These are phyloP conservation scores for Steccherinum ochraceum DNA, from an alignment of 768 basidiomycete species.

Conservation along the genomic window DNA sequence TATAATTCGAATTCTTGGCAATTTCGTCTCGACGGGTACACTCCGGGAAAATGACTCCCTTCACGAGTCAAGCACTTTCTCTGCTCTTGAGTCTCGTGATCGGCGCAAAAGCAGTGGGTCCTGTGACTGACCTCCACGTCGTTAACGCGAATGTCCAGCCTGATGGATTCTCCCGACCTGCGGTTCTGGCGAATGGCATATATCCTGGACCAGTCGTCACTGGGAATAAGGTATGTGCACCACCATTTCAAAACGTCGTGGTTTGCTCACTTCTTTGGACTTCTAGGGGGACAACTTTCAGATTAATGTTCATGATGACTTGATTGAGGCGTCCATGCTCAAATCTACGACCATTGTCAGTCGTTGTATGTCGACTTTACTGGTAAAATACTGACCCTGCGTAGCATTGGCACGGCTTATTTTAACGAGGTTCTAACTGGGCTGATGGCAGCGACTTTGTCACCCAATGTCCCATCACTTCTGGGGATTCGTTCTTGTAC, in stretches of 20 bases:
- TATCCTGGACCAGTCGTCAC: slow-evolving; percentile 15
- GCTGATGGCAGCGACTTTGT: slow-evolving; percentile 37
- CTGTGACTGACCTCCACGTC: slow-evolving; percentile 13
- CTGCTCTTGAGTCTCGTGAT: background rate
- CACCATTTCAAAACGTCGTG: background rate
- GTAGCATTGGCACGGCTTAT: slow-evolving; percentile 53
- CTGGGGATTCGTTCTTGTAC: slow-evolving; percentile 37
- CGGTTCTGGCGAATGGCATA: slow-evolving; percentile 11
- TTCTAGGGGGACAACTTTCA: slow-evolving; percentile 29
- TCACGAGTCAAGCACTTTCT: background rate
- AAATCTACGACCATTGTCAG: slow-evolving; percentile 45
- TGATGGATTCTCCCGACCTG: slow-evolving; percentile 21
- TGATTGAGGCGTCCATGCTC: slow-evolving; percentile 41
- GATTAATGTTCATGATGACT: slow-evolving; percentile 39
- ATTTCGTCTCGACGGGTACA: background rate
- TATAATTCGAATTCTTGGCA: background rate
- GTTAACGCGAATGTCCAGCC: slow-evolving; percentile 17
- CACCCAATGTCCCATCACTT: slow-evolving; percentile 42
- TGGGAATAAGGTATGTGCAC: slow-evolving; percentile 11
- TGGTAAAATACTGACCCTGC: background rate
- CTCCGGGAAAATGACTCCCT: background rate
- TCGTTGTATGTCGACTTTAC: background rate
- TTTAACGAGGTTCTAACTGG: slow-evolving; percentile 33
- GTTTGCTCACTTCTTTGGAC: background rate
- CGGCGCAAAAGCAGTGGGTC: slow-evolving; percentile 4